Evolutionary conservation across 2,329 filamentous ascomycete genomes (phyloP).

Genomic region (Pseudogymnoascus verrucosus): DNA sequence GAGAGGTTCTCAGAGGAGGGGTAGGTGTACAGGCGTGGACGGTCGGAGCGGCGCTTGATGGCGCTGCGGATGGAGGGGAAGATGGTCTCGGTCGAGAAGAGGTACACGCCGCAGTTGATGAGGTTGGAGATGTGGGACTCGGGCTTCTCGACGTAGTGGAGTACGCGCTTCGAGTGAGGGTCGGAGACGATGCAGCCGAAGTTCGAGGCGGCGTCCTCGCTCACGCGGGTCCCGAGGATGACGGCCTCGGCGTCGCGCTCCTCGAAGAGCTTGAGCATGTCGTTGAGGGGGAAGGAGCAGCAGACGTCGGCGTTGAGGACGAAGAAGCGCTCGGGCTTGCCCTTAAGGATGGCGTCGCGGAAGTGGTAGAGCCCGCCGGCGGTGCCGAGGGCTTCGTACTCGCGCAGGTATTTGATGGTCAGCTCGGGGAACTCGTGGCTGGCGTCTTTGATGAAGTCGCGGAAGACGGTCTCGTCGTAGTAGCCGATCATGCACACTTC

Average conservation of each 20-base stretch:
- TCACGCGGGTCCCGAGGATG: constrained; percentile 86
- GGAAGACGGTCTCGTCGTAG: constrained; percentile 95
- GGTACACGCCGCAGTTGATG: constrained; percentile 98
- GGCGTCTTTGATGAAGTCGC: constrained; percentile 94
- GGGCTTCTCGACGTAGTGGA: constrained; percentile 99
- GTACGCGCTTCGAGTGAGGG: constrained; percentile 83
- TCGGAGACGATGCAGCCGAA: constrained; percentile 98
- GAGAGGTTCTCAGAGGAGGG: constrained; percentile 92
- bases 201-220: constrained; percentile 85
- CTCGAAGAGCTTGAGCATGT: constrained; percentile 91
- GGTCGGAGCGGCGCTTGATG: constrained; percentile 90
- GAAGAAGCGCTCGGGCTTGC: constrained; percentile 88
- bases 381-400: constrained; percentile 93
- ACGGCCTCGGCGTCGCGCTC: constrained; percentile 95
- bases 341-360: constrained; percentile 96
- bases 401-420: constrained; percentile 88
- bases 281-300: constrained; percentile 92
- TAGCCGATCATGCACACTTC: constrained; percentile 98
- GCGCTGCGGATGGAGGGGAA: constrained; percentile 91
- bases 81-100: constrained; percentile 91
- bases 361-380: constrained; percentile 98
- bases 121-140: constrained; percentile 96
- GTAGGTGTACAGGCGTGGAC: constrained; percentile 87
- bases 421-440: constrained; percentile 77
- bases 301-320: constrained; percentile 97